Conservation (phyloP, 108 stramenopile species). For the Skeletonema costatum region DNA sequence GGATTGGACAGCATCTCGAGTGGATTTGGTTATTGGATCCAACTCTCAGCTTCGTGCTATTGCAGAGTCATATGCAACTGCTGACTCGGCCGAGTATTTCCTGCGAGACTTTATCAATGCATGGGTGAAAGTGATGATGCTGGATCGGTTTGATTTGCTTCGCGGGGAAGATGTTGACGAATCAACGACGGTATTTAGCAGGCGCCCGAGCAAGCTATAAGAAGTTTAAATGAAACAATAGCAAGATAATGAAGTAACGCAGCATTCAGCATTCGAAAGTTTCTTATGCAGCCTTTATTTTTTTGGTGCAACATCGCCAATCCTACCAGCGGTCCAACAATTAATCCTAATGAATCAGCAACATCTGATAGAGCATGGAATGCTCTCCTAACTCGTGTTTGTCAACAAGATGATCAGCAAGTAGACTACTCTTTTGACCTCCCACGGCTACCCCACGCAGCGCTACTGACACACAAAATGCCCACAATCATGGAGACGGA, state of each 20-base stretch:
- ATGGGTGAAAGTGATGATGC: constrained; percentile 72
- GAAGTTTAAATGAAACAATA: neutral
- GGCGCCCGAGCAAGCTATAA: neutral
- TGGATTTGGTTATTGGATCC: constrained; percentile 70
- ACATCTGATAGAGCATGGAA: constrained; percentile 37
- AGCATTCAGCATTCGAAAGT: no score
- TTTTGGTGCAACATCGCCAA: neutral
- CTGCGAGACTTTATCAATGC: constrained; percentile 61
- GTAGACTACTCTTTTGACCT: constrained; percentile 15
- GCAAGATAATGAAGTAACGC: no score
- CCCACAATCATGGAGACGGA: constrained; percentile 2
- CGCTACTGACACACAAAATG: constrained; percentile 22
- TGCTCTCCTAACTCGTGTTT: constrained; percentile 20
- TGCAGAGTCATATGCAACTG: constrained; percentile 56
- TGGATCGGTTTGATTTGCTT: constrained; percentile 74
- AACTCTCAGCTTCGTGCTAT: constrained; percentile 70
- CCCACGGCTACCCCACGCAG: constrained; percentile 26
- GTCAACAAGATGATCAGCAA: constrained; percentile 37
- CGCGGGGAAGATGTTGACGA: neutral
- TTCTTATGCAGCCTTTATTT: no score
- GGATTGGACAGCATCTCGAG: constrained; percentile 57
- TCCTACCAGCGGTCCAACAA: constrained; percentile 37
- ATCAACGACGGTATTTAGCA: neutral
- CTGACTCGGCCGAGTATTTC: constrained; percentile 55
- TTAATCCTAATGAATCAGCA: constrained; percentile 33